Evolutionary conservation across 2,329 filamentous ascomycete species (phyloP).

Genomic region (Fusarium virguliforme): DNA sequence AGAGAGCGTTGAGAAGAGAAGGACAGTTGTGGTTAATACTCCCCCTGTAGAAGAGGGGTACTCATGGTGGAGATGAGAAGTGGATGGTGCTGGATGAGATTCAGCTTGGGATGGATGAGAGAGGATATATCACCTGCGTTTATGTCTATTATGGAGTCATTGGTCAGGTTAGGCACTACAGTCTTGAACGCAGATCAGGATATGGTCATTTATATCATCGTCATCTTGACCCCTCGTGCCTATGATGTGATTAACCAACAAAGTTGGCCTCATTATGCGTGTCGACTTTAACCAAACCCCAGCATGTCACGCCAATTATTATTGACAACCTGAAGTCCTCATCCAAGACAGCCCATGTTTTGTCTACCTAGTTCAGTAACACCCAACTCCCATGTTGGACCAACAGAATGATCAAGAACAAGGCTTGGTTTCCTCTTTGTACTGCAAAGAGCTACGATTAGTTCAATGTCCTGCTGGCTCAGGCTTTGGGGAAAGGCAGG

Average conservation of each 20-base stretch:
- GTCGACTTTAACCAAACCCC: background rate
- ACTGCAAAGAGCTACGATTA: background rate
- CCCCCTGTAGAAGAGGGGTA: slow-evolving; percentile 36
- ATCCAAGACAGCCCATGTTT: background rate
- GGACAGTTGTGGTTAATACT: slow-evolving; percentile 45
- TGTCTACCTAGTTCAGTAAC: background rate
- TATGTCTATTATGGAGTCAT: slow-evolving; percentile 52
- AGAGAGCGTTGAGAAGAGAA: slow-evolving; percentile 30
- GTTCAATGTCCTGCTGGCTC: slow-evolving; percentile 67
- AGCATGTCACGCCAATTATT: background rate
- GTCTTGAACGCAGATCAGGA: slow-evolving; percentile 50
- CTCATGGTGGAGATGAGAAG: slow-evolving; percentile 46
- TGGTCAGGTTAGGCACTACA: slow-evolving; percentile 46
- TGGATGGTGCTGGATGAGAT: slow-evolving; percentile 32
- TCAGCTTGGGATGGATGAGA: slow-evolving; percentile 38
- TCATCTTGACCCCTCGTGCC: background rate
- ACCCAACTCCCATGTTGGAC: slow-evolving; percentile 16
- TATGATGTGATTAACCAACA: background rate
- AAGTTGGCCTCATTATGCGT: background rate
- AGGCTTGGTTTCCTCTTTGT: background rate
- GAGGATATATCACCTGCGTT: slow-evolving; percentile 50
- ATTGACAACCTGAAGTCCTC: background rate
- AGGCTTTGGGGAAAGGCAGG: slow-evolving; percentile 65
- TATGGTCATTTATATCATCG: slow-evolving; percentile 35
- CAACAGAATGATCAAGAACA: background rate